Percentiles rank a stretch among this genome's conserved stretches.
Conservation (phyloP, 2,329 filamentous ascomycete genomes). For the Lachnellula cervina region DNA sequence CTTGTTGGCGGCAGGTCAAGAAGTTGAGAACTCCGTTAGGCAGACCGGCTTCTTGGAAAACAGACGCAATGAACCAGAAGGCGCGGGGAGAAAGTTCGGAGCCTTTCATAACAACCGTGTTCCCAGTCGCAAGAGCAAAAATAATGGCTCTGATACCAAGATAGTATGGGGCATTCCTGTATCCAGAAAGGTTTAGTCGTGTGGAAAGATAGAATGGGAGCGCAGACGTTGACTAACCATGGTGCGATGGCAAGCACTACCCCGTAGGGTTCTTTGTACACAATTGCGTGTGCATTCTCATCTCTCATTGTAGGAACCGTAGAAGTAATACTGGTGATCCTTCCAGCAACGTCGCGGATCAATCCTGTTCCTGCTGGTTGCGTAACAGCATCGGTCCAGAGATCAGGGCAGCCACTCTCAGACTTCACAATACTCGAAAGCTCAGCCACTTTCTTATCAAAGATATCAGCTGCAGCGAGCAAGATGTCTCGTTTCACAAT, state of each 20-base stretch:
- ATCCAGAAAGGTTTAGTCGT: too few relatives aligned
- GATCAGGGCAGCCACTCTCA: background rate
- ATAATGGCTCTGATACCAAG: conserved; percentile 49
- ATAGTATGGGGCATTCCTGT: conserved; percentile 46
- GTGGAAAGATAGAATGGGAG: too few relatives aligned
- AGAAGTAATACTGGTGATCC: conserved; percentile 31
- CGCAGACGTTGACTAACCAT: conserved; percentile 46
- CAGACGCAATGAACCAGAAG: conserved; percentile 51
- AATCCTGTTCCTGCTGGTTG: conserved; percentile 16
- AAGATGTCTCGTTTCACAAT: conserved; percentile 62
- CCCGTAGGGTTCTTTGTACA: conserved; percentile 70
- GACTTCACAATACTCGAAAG: background rate
- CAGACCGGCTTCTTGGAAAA: conserved; percentile 59
- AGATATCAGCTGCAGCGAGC: conserved; percentile 61
- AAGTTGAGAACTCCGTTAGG: conserved; percentile 57
- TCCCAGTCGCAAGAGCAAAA: conserved; percentile 68
- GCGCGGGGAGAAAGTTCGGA: conserved; percentile 58
- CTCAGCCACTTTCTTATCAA: background rate
- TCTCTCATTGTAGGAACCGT: conserved; percentile 33
- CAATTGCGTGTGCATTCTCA: conserved; percentile 52
- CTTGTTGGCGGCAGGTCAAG: conserved; percentile 46
- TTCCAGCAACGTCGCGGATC: conserved; percentile 41
- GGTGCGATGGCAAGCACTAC: conserved; percentile 75
- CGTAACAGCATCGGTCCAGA: background rate
- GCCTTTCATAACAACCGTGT: conserved; percentile 67